Evolutionary conservation across 257 asterid genomes (phyloP).

Genomic region (Solanum gandarillasii): DNA sequence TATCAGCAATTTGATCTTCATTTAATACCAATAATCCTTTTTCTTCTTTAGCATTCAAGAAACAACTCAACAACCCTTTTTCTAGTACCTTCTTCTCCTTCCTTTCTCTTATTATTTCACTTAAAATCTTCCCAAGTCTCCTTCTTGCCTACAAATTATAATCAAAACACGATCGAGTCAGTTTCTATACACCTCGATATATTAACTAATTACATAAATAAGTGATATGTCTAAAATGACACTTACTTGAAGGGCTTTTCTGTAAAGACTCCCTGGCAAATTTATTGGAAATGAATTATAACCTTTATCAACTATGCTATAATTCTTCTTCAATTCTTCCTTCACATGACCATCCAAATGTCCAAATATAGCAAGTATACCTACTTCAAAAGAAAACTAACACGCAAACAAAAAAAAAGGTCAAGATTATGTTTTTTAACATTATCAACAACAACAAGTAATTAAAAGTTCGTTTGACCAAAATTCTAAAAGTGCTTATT

Average conservation of each 20-base stretch:
- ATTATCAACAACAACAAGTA: background rate
- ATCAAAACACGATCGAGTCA: background rate
- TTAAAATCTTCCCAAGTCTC: slow-evolving; percentile 48
- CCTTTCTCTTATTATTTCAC: slow-evolving; percentile 40
- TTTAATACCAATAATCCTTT: slow-evolving; percentile 24
- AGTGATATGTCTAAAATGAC: background rate
- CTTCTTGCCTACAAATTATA: slow-evolving; percentile 53
- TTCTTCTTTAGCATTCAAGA: slow-evolving; percentile 35
- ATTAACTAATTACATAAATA: background rate
- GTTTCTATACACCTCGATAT: background rate
- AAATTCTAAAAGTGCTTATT: background rate
- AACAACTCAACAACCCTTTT: slow-evolving; percentile 44
- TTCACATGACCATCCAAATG: slow-evolving; percentile 35
- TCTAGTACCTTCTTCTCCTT: slow-evolving; percentile 25
- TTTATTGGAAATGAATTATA: slow-evolving; percentile 70
- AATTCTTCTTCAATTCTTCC: slow-evolving; percentile 55
- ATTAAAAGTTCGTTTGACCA: background rate
- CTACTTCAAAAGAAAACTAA: slow-evolving; percentile 76
- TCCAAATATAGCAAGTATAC: slow-evolving; percentile 58
- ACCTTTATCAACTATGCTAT: slow-evolving; percentile 47
- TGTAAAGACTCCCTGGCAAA: slow-evolving; percentile 49
- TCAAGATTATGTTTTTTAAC: background rate
- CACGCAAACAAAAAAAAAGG: background rate
- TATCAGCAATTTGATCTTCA: slow-evolving; percentile 68
- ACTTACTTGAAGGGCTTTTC: slow-evolving; percentile 48